Evolutionary conservation across 352 stramenopile species (phyloP).

Genomic region (Aphanomyces euteiches): DNA sequence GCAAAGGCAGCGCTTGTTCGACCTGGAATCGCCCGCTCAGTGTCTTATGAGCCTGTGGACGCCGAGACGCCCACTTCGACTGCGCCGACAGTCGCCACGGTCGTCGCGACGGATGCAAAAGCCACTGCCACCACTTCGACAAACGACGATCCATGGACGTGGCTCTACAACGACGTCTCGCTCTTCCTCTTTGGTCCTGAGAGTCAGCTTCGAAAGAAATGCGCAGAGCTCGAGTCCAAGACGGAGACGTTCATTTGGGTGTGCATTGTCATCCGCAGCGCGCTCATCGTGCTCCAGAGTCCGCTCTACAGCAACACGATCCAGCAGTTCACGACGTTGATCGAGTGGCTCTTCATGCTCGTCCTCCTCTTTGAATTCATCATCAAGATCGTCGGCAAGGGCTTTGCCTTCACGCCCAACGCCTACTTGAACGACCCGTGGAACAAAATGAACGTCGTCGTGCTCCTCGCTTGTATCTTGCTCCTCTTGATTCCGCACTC

Average conservation of each 20-base stretch:
- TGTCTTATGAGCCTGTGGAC: not conserved
- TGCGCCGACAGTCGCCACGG: too few relatives aligned
- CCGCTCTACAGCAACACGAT: conserved; percentile 73
- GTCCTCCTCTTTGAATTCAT: conserved; percentile 79
- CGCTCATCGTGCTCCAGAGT: conserved; percentile 69
- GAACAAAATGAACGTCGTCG: conserved; percentile 84
- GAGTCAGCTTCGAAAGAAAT: conserved; percentile 62
- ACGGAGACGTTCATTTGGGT: conserved; percentile 84
- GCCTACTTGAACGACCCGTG: conserved; percentile 78
- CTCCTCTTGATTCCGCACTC: conserved; percentile 70
- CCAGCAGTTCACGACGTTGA: conserved; percentile 73
- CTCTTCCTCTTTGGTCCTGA: conserved; percentile 72
- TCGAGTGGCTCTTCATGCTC: conserved; percentile 63
- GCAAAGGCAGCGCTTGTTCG: not conserved
- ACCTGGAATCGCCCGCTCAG: not conserved
- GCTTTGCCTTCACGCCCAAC: conserved; percentile 71
- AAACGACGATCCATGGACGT: conserved; percentile 37
- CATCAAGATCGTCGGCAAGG: conserved; percentile 76
- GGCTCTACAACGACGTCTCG: conserved; percentile 74
- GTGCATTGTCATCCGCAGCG: conserved; percentile 69
- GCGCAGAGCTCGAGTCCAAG: conserved; percentile 67
- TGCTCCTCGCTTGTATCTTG: conserved; percentile 68
- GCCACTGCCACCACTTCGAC: not conserved
- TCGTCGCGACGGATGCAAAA: not conserved
- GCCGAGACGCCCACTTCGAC: not conserved